Conservation (phyloP, 306 rosid species). For the Dalbergia oliveri region DNA sequence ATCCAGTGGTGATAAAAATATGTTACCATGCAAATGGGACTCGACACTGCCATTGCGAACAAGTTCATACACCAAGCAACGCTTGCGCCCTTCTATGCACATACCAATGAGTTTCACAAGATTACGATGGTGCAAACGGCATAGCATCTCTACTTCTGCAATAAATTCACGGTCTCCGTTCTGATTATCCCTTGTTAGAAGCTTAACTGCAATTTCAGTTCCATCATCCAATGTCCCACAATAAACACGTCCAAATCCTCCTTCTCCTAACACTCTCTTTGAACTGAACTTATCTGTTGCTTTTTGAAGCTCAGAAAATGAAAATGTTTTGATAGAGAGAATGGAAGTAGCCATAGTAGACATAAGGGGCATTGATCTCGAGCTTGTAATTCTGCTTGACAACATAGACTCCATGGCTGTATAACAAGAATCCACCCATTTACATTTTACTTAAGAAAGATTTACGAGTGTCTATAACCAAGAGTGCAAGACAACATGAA, state of each 20-base stretch:
- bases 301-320: slow-evolving; percentile 81
- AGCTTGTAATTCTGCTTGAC: slow-evolving; percentile 86
- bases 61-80: slow-evolving; percentile 92
- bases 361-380: slow-evolving; percentile 81
- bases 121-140: slow-evolving; percentile 96
- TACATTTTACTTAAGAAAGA: slow-evolving; percentile 23
- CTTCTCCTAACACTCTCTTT: slow-evolving; percentile 87
- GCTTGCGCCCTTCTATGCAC: slow-evolving; percentile 86
- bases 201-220: slow-evolving; percentile 88
- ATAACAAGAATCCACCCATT: slow-evolving; percentile 37
- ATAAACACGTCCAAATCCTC: slow-evolving; percentile 97
- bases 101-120: slow-evolving; percentile 93
- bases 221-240: slow-evolving; percentile 83
- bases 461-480: slow-evolving; percentile 16
- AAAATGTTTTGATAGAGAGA: slow-evolving; percentile 83
- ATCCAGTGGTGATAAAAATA: slow-evolving; percentile 35
- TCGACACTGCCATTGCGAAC: slow-evolving; percentile 96
- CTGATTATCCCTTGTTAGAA: slow-evolving; percentile 82
- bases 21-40: slow-evolving; percentile 92
- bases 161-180: slow-evolving; percentile 96
- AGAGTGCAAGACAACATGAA: not conserved
- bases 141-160: slow-evolving; percentile 96
- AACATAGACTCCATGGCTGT: slow-evolving; percentile 79
- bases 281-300: slow-evolving; percentile 86
- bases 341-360: slow-evolving; percentile 85